Base-by-base conservation (phyloP, 2,329 filamentous ascomycete species). In the Elsinoe arachidis region DNA sequence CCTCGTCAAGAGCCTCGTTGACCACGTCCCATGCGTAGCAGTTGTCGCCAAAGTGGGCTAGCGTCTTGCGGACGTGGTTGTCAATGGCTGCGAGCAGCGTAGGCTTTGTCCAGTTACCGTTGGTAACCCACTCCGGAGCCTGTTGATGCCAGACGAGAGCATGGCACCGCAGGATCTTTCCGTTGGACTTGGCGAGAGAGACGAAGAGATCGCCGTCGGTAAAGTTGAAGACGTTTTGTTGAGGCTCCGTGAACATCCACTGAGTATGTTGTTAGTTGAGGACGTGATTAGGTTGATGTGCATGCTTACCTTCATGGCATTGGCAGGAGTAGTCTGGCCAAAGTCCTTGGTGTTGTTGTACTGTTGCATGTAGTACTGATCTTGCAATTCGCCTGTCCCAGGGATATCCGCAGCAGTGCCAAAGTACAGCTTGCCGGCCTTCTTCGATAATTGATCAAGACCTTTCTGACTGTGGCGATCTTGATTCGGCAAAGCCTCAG, bases 1-100 rank as follows among this genome's bases (percentile, higher is more conserved):
- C 76, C 17, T 85, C 82, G 58, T 78, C 76, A 39, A 83, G 74
- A 3, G 77, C 79, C 72, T 86, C 83, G 67, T 86, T 86, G 21
- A 85, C 76, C 0, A 86, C 83, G 57, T 86, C 83, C 82, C 82
- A 86, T 30, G 78, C 75, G 66, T 81, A 80, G 68, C 82, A 84
- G 62, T 80, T 74, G 57, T 80, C 78, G 67, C 78, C 78, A 72
- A 79, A 85, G 68, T 84, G 76, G 12, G 70, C 73, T 5, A 80
- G 78, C 52, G 79, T 80, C 61, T 79, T 76, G 59, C 77, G 76
- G 62, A 87, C 80, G 68, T 87, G 84, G 55, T 78, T 78, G 67
- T 82, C 74, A 61, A 86, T 72, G 17, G 80, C 77, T 3, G 72
- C 70, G 12, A 76, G 77, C 2, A 89, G 75, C 39, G 82, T 80